A percentile compares a stretch with the other conserved stretches of the same genome.
Evolutionary conservation across 805 yeast genomes (phyloP).

Genomic region (Candida sphagnicola): DNA sequence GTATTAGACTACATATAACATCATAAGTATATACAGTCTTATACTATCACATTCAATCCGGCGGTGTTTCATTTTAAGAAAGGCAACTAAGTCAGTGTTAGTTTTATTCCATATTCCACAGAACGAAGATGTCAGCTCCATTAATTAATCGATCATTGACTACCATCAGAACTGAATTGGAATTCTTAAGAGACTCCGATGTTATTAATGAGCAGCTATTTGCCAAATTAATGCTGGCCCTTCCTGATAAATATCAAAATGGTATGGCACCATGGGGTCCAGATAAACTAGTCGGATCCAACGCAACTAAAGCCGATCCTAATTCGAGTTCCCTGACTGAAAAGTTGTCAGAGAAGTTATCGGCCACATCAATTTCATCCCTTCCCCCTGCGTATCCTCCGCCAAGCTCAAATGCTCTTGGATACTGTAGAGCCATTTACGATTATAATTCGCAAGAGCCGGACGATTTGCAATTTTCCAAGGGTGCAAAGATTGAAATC

Average conservation of each 20-base stretch:
- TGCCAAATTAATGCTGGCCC: conserved; percentile 42
- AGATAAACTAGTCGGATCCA: conserved; percentile 20
- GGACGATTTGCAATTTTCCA: conserved; percentile 62
- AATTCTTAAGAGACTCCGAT: conserved; percentile 69
- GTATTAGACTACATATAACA: too few species aligned
- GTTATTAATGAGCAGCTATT: conserved; percentile 60
- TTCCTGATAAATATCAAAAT: conserved; percentile 56
- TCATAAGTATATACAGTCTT: too few species aligned
- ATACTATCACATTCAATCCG: too few species aligned
- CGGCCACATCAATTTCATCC: conserved; percentile 10
- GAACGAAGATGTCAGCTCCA: conserved; percentile 52
- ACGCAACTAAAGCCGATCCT: background rate
- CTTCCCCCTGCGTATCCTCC: conserved; percentile 17
- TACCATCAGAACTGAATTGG: conserved; percentile 72
- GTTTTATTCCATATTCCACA: too few species aligned
- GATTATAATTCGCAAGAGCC: conserved; percentile 70
- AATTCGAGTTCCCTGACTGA: conserved; percentile 5
- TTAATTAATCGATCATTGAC: conserved; percentile 75
- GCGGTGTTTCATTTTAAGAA: too few species aligned
- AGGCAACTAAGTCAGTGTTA: too few species aligned
- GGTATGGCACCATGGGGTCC: conserved; percentile 49
- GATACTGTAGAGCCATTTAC: conserved; percentile 62
- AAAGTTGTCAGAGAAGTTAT: conserved; percentile 7
- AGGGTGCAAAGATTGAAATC: conserved; percentile 69
- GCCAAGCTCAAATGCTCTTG: conserved; percentile 18